Conservation (phyloP, 2,329 filamentous ascomycete species). For the Microdochium trichocladiopsis region DNA sequence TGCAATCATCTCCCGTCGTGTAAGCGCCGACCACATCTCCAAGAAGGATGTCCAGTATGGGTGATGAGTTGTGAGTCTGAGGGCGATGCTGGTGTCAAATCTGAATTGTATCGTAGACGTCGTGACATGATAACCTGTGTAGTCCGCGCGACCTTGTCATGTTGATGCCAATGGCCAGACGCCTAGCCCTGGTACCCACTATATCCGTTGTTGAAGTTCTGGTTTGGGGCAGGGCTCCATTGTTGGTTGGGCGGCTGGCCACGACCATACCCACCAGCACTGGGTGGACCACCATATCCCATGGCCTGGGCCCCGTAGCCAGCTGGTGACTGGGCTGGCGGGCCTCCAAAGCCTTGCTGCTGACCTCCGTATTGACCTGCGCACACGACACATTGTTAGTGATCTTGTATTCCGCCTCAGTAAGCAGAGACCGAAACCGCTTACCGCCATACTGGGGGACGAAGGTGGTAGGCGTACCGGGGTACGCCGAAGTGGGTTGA, state of each 20-base stretch:
- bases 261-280: constrained; percentile 78
- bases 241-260: constrained; percentile 53
- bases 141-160: neutral
- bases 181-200: constrained; percentile 54
- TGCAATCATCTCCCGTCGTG: neutral
- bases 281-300: constrained; percentile 65
- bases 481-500: constrained; percentile 62
- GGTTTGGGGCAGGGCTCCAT: constrained; percentile 44
- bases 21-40: neutral
- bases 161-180: neutral
- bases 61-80: neutral
- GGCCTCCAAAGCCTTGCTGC: constrained; percentile 58
- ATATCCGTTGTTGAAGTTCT: constrained; percentile 57
- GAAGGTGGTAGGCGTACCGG: constrained; percentile 72
- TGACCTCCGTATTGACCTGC: constrained; percentile 55
- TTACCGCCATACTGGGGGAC: constrained; percentile 91
- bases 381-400: constrained; percentile 11
- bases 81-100: constrained; percentile 15
- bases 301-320: constrained; percentile 61
- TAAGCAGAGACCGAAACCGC: constrained; percentile 16
- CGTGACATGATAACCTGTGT: constrained; percentile 5
- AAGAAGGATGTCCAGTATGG: neutral
- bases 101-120: constrained; percentile 37
- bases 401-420: constrained; percentile 26
- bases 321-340: constrained; percentile 53